phyloP scores from a whole-genome alignment of 257 asterid genomes.

The Solanum lignicaule region DNA sequence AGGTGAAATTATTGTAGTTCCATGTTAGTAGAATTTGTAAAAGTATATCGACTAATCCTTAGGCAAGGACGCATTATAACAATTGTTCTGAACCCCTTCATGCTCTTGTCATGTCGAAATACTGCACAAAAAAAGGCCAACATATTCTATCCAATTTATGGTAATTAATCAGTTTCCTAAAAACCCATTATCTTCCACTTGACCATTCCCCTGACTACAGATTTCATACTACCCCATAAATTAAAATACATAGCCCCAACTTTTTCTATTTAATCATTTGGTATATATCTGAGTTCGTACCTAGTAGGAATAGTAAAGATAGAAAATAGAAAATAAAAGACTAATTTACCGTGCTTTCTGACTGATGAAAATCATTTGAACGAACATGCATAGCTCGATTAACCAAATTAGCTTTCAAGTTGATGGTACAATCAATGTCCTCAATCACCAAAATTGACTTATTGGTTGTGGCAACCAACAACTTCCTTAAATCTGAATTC shows the following conservation, averaged over 20 bases:
- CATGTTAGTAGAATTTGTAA: too few species aligned
- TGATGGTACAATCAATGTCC: slow-evolving; percentile 16
- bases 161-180: background rate
- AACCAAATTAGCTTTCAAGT: slow-evolving; percentile 3
- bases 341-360: background rate
- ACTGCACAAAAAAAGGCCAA: background rate
- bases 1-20: too few species aligned
- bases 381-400: background rate
- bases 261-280: background rate
- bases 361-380: background rate
- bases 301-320: background rate
- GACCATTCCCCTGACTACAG: background rate
- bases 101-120: background rate
- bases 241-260: background rate
- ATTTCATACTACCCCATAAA: background rate
- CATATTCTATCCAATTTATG: background rate
- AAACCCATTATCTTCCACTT: background rate
- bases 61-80: too few species aligned
- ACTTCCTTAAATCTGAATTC: background rate
- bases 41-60: too few species aligned
- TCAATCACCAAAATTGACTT: slow-evolving; percentile 12
- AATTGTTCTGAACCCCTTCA: too few species aligned
- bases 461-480: background rate
- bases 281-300: background rate
- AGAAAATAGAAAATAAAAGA: background rate